Conservation (phyloP, 2,329 filamentous ascomycete genomes). For the Catunica adiposa region DNA sequence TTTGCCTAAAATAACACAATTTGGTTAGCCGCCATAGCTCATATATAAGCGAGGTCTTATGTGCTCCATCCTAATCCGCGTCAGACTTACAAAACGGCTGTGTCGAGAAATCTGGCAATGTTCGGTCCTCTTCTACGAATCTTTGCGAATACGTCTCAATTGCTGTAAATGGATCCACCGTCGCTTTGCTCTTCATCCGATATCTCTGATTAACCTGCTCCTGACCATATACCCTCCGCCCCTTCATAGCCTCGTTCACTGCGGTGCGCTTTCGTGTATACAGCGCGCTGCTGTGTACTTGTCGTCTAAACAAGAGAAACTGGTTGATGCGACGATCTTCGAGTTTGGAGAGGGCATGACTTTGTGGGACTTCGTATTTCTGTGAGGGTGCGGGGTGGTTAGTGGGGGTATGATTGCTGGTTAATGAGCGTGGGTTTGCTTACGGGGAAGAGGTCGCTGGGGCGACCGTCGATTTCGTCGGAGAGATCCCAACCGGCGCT, state of each 20-base stretch:
- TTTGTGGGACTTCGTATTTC: constrained; percentile 34
- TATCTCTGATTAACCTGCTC: constrained; percentile 42
- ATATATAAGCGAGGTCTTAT: not conserved
- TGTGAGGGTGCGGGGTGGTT: constrained; percentile 17
- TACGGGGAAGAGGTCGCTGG: constrained; percentile 44
- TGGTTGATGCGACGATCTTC: constrained; percentile 33
- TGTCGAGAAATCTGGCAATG: constrained; percentile 36
- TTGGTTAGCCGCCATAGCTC: not conserved
- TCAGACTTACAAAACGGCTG: constrained; percentile 27
- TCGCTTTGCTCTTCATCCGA: constrained; percentile 37
- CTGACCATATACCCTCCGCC: constrained; percentile 34
- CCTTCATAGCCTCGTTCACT: constrained; percentile 25
- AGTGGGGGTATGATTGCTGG: not conserved
- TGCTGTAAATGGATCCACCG: constrained; percentile 39
- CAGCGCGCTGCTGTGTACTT: constrained; percentile 37
- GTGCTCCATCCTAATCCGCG: not conserved
- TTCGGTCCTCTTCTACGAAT: constrained; percentile 34
- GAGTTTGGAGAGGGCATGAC: constrained; percentile 26
- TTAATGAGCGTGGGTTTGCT: constrained; percentile 15
- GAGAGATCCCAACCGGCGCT: constrained; percentile 36
- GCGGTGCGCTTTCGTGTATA: constrained; percentile 38
- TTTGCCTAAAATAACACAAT: constrained; percentile 15
- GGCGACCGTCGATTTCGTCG: constrained; percentile 39
- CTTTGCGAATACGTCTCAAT: constrained; percentile 42
- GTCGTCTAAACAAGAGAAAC: constrained; percentile 39